Conservation (phyloP, 1,284 basidiomycete species). For the Sporisorium scitamineum region DNA sequence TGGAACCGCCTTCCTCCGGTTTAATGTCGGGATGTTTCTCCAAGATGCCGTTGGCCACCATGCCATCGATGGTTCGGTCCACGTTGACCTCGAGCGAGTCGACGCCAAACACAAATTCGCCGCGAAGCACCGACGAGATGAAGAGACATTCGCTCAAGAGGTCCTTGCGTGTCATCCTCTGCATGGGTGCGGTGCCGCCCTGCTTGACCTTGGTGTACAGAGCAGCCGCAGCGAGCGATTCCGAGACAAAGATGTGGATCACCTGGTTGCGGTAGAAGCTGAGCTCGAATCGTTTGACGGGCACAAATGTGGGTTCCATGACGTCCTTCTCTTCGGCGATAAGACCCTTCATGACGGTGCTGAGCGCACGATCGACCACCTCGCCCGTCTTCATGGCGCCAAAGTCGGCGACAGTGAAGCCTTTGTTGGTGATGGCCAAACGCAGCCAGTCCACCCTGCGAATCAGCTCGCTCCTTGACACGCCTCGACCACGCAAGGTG, state of each 20-base stretch:
- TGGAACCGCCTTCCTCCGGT: constrained; percentile 39
- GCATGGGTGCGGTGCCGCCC: constrained; percentile 65
- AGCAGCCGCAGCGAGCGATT: constrained; percentile 57
- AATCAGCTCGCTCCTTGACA: constrained; percentile 69
- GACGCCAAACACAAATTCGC: constrained; percentile 69
- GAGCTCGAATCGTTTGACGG: constrained; percentile 68
- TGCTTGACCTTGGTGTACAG: constrained; percentile 70
- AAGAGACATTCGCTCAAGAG: constrained; percentile 63
- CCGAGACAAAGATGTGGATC: constrained; percentile 66
- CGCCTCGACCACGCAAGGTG: constrained; percentile 68
- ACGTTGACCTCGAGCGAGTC: constrained; percentile 67
- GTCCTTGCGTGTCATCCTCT: constrained; percentile 62
- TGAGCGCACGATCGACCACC: constrained; percentile 66
- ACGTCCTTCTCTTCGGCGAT: constrained; percentile 66
- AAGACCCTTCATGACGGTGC: constrained; percentile 67
- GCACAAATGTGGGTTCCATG: constrained; percentile 69
- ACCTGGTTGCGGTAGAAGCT: constrained; percentile 70
- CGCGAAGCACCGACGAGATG: constrained; percentile 67
- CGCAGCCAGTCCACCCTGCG: constrained; percentile 67
- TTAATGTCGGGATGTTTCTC: constrained; percentile 35
- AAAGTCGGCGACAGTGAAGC: constrained; percentile 69
- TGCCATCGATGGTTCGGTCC: constrained; percentile 52
- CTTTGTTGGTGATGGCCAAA: constrained; percentile 63
- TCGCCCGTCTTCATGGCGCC: constrained; percentile 60
- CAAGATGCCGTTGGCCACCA: constrained; percentile 47